These are phyloP conservation scores for Marchantia polymorpha DNA, from an alignment of 225 moss, liverwort and hornwort genomes.

Conservation along the genomic window DNA sequence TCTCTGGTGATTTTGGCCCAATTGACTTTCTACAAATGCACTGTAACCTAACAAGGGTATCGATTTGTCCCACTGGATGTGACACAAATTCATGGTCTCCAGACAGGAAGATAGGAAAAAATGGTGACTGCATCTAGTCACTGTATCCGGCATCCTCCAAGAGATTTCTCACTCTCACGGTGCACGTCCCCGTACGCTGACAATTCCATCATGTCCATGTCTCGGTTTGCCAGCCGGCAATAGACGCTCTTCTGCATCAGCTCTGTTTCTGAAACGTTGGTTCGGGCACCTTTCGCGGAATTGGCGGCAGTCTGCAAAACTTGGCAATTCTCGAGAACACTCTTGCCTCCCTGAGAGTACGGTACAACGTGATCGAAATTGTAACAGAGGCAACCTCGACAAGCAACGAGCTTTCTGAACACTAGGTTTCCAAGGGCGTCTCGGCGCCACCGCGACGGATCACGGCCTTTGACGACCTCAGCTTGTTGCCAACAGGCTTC, in stretches of 20 bases:
- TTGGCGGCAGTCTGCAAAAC: conserved; percentile 90
- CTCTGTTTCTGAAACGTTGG: conserved; percentile 68
- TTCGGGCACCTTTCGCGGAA: conserved; percentile 81
- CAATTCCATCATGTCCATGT: conserved; percentile 92
- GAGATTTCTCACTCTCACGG: conserved; percentile 49
- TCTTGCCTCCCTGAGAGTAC: conserved; percentile 87
- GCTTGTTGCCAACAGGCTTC: conserved; percentile 95
- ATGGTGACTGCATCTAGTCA: conserved; percentile 14
- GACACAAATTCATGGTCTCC: neutral
- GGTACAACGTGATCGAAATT: conserved; percentile 85
- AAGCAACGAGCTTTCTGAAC: conserved; percentile 75
- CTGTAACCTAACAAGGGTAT: neutral
- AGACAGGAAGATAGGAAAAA: neutral
- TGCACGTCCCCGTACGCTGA: conserved; percentile 82
- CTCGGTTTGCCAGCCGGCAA: conserved; percentile 71
- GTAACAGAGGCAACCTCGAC: conserved; percentile 91
- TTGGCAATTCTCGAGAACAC: conserved; percentile 89
- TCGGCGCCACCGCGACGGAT: conserved; percentile 82
- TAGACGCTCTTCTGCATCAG: conserved; percentile 86
- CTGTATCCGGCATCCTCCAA: conserved; percentile 76
- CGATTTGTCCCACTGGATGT: neutral
- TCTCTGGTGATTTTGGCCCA: neutral
- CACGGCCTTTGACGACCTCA: conserved; percentile 68
- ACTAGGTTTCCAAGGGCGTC: conserved; percentile 81
- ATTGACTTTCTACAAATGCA: neutral